phyloP scores from a whole-genome alignment of 768 basidiomycete species.

The Pilatotrama ljubarskyi region DNA sequence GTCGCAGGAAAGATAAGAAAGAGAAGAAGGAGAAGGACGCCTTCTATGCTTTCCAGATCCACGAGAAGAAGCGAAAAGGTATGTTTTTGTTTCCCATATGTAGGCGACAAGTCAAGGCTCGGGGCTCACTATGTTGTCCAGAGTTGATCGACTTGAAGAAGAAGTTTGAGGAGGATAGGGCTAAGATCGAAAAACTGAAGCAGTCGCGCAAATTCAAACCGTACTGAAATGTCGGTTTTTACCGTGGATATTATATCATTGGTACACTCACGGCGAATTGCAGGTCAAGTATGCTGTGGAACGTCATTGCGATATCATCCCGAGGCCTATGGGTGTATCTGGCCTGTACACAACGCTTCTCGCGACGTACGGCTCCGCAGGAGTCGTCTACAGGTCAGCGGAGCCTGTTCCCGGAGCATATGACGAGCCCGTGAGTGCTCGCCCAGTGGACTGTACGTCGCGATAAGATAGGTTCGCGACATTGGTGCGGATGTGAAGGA shows the following conservation, averaged over 20 bases:
- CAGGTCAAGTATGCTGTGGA: too few relatives aligned
- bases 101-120: not conserved
- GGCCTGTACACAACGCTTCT: too few relatives aligned
- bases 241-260: too few relatives aligned
- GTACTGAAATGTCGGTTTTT: conserved; percentile 64
- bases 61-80: conserved; percentile 88
- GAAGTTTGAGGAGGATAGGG: conserved; percentile 89
- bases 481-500: not conserved
- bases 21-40: conserved; percentile 61
- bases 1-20: conserved; percentile 57
- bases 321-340: too few relatives aligned
- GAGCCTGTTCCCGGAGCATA: not conserved
- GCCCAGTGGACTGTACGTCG: not conserved
- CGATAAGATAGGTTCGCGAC: conserved; percentile 13
- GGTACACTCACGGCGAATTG: too few relatives aligned
- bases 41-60: conserved; percentile 91
- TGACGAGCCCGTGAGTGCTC: not conserved
- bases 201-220: conserved; percentile 83
- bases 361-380: too few relatives aligned
- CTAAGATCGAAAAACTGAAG: conserved; percentile 78
- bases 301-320: too few relatives aligned
- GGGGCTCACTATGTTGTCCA: conserved; percentile 30
- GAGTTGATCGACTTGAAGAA: conserved; percentile 63
- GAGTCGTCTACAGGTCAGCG: too few relatives aligned
- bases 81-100: conserved; percentile 22